Evolutionary conservation across 768 basidiomycete genomes (phyloP), one percentile per base, ranked within the genome.

Genomic region (Russula sp.): DNA sequence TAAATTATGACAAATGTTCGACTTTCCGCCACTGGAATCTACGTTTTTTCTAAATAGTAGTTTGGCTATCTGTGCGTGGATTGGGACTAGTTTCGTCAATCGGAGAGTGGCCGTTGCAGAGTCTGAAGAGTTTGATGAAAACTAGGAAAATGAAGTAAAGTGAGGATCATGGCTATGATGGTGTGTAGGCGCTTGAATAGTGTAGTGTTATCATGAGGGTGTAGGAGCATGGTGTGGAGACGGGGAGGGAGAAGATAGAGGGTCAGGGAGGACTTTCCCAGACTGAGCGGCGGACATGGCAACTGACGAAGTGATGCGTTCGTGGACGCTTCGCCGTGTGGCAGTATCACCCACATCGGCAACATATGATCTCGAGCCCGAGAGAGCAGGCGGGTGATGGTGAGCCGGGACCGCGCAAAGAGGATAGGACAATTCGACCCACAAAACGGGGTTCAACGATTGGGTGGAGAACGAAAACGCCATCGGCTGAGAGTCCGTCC

Each of bases 401-500:
- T 65, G 65, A 22, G n/a, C n/a, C 22, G 44, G 18, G 39, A 57
- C 34, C n/a, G 22, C 14, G 40, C 61, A 60, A 34, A 68, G 51
- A 3, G 50, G 56, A 45, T 54, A 63, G 14, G 66, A 57, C 32
- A 42, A 27, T 53, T 55, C 59, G 56, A 34, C 55, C 60, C 56
- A 66, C 45, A 61, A 27, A 35, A 57, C 34, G n/a, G 66, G 65
- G 22, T 68, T 58, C 22, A 54, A 39, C 48, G 52, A 58, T 31
- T 39, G 59, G 49, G 55, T 67, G 27, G 67, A 67, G 2, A 47
- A 52, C 2, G 67, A 55, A 51, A 64, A 64, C 7, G 53, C 59
- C 8, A 49, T 55, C 40, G 63, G 63, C 10, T 27, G 39, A 2
- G 63, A 59, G 48, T 56, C 63, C 22, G 63, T 64, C 40, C 63